A percentile compares a stretch with the other conserved stretches of the same genome.
Conservation (phyloP, 805 yeast species). For the Cyberlindnera euphorbiiphila region DNA sequence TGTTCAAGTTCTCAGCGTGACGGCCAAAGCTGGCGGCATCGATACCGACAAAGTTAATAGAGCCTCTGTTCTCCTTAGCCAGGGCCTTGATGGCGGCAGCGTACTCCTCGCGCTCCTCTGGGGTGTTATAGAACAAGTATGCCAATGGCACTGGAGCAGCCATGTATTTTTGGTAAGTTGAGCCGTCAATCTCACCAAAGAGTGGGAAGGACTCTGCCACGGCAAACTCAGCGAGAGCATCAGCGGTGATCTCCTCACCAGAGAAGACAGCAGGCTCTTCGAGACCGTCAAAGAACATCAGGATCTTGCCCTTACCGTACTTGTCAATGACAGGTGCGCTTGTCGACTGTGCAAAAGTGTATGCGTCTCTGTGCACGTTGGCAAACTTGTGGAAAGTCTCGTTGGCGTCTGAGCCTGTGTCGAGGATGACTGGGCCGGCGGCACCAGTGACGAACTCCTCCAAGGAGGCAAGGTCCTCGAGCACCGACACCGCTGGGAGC, state of each 20-base stretch:
- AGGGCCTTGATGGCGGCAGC: conserved; percentile 50
- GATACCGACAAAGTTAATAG: conserved; percentile 81
- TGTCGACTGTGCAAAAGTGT: conserved; percentile 52
- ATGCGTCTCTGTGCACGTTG: conserved; percentile 55
- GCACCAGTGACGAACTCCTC: conserved; percentile 44
- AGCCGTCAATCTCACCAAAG: conserved; percentile 83
- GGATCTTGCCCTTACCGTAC: conserved; percentile 31
- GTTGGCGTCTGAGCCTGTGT: conserved; percentile 47
- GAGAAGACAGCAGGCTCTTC: conserved; percentile 31
- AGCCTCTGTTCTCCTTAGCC: conserved; percentile 76
- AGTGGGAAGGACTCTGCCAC: conserved; percentile 68
- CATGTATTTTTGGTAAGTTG: conserved; percentile 73
- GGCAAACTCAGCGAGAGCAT: conserved; percentile 29
- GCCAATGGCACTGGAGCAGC: conserved; percentile 72
- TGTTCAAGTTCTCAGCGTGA: conserved; percentile 83
- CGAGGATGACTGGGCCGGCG: conserved; percentile 54
- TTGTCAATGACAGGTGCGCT: conserved; percentile 33
- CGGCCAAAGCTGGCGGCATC: conserved; percentile 76
- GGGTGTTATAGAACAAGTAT: conserved; percentile 76
- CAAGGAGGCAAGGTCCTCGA: conserved; percentile 46
- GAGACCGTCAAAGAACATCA: conserved; percentile 30
- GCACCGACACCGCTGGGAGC: conserved; percentile 64
- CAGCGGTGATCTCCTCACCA: conserved; percentile 26
- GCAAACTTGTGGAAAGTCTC: conserved; percentile 64
- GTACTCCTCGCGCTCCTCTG: conserved; percentile 60